Evolutionary conservation across 179 eudicot genomes (phyloP).

Genomic region (Patellifolia procumbens): DNA sequence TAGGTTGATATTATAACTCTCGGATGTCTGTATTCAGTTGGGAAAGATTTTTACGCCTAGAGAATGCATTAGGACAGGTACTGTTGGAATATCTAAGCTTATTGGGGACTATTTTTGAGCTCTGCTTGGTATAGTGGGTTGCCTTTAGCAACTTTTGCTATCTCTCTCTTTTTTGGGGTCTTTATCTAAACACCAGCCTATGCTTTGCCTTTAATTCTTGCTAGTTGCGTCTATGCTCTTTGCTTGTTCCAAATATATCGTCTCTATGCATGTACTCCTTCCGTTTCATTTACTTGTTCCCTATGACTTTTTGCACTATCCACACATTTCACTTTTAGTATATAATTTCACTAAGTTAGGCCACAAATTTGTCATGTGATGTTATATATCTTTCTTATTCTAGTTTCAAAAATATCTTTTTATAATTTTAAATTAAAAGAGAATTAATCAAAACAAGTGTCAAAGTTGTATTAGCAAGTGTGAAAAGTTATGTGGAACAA

Average conservation of each 20-base stretch:
- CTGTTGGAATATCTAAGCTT: not conserved
- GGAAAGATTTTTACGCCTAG: constrained; percentile 76
- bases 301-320: no score
- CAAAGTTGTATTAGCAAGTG: no score
- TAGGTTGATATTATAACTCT: constrained; percentile 51
- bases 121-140: not conserved
- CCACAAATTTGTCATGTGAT: no score
- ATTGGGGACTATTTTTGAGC: not conserved
- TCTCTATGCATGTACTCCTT: not conserved
- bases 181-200: not conserved
- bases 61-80: constrained; percentile 81
- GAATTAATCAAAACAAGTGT: no score
- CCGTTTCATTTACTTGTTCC: no score
- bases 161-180: not conserved
- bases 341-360: no score
- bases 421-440: no score
- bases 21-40: constrained; percentile 47
- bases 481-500: no score
- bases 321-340: no score
- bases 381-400: no score
- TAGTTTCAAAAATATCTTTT: no score
- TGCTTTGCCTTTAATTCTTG: not conserved
- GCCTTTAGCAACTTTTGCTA: not conserved
- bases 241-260: not conserved
- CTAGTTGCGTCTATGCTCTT: not conserved